Conservation (phyloP, 2,329 filamentous ascomycete genomes). For the Seiridium unicorne region DNA sequence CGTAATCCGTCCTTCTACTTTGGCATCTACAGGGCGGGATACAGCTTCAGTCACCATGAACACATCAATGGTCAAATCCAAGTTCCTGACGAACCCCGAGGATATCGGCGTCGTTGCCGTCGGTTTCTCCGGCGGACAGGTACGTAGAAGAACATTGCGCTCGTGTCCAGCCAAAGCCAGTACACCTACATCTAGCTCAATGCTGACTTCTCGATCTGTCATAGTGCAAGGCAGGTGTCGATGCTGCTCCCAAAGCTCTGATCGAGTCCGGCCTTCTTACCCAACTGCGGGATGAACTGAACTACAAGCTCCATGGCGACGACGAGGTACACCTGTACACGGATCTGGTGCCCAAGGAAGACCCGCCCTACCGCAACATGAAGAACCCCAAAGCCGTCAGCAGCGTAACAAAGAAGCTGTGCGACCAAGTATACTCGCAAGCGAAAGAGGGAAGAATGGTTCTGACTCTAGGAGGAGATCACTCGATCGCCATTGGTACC, state of each 20-base stretch:
- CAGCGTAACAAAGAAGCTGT: constrained; percentile 77
- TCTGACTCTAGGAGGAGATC: constrained; percentile 91
- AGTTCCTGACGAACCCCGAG: constrained; percentile 76
- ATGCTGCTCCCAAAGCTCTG: constrained; percentile 84
- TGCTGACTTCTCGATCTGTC: too few relatives aligned
- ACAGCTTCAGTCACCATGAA: constrained; percentile 36
- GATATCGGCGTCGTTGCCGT: constrained; percentile 92
- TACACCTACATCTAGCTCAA: too few relatives aligned
- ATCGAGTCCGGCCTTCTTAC: constrained; percentile 84
- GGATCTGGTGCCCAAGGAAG: constrained; percentile 66
- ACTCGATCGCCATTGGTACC: constrained; percentile 93
- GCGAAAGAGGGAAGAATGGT: constrained; percentile 81
- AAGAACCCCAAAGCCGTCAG: constrained; percentile 88
- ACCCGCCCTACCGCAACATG: constrained; percentile 87
- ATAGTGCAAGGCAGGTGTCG: constrained; percentile 87
- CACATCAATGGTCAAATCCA: constrained; percentile 56
- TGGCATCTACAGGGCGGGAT: background rate
- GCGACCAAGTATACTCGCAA: constrained; percentile 83
- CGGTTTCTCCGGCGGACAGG: constrained; percentile 95
- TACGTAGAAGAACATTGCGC: constrained; percentile 39
- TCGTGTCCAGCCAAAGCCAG: background rate
- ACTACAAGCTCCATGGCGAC: constrained; percentile 86
- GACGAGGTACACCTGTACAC: constrained; percentile 78
- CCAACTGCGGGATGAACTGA: constrained; percentile 80
- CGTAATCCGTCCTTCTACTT: background rate